These are phyloP conservation scores for Gilbertella persicaria DNA, from an alignment of 371 early-diverging fungal genomes.

Conservation along the genomic window DNA sequence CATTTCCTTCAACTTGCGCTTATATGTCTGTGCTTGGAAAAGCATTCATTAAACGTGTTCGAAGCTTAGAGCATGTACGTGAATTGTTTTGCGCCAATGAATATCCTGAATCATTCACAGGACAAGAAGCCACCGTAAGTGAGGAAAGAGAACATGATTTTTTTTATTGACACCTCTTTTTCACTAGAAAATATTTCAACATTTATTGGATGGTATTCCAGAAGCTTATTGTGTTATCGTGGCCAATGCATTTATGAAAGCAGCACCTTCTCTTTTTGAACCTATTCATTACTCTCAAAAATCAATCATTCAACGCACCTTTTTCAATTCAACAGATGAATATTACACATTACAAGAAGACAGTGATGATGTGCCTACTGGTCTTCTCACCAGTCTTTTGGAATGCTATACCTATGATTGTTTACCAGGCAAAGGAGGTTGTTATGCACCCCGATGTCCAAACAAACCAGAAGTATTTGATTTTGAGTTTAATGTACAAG, in stretches of 20 bases:
- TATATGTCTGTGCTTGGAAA: constrained; percentile 23
- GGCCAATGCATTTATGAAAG: constrained; percentile 42
- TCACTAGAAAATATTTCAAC: constrained; percentile 14
- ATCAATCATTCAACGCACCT: constrained; percentile 35
- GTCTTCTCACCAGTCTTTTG: constrained; percentile 34
- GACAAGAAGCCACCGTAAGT: constrained; percentile 49
- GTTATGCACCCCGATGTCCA: constrained; percentile 46
- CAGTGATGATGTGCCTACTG: constrained; percentile 32
- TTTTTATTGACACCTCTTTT: neutral
- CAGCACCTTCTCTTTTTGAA: constrained; percentile 37
- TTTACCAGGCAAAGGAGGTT: constrained; percentile 36
- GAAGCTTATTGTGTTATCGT: constrained; percentile 32
- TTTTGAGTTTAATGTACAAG: constrained; percentile 1
- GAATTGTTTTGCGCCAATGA: constrained; percentile 45
- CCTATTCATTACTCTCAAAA: constrained; percentile 49
- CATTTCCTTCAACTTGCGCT: constrained; percentile 12
- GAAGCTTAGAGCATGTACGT: constrained; percentile 26
- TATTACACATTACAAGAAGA: constrained; percentile 45
- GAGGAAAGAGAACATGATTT: neutral
- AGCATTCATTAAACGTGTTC: constrained; percentile 20
- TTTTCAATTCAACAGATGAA: constrained; percentile 47
- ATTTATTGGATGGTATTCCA: constrained; percentile 28
- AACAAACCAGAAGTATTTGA: constrained; percentile 25
- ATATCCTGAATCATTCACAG: constrained; percentile 50
- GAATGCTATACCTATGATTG: constrained; percentile 41